phyloP scores from a whole-genome alignment of 345 rosid genomes.

The Eucalyptus rudis region DNA sequence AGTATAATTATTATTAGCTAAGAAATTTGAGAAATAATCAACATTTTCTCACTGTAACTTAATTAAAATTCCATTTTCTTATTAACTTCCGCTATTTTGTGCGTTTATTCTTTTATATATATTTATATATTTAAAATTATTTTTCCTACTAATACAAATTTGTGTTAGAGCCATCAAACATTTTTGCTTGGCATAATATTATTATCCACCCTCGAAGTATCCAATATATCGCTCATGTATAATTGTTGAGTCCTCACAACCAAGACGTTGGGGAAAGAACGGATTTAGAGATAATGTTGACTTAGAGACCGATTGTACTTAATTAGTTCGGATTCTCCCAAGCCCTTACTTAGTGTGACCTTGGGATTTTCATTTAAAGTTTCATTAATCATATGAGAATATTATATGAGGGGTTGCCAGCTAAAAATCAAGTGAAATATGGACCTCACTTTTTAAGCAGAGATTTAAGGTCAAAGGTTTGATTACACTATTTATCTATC shows the following conservation, averaged over 20 bases:
- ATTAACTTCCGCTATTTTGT: neutral
- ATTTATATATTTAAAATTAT: too few species aligned
- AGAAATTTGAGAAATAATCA: neutral
- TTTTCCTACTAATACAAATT: neutral
- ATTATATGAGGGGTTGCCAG: fast-evolving
- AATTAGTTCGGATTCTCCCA: fast-evolving
- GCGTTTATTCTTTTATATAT: neutral
- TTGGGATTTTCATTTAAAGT: neutral
- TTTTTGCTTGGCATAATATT: too few species aligned
- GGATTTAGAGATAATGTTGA: fast-evolving
- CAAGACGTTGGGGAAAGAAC: fast-evolving
- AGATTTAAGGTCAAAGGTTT: too few species aligned
- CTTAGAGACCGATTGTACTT: fast-evolving
- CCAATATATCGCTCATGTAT: neutral
- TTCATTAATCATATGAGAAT: fast-evolving
- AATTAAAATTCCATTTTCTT: neutral
- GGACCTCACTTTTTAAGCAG: fast-evolving
- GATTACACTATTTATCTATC: too few species aligned
- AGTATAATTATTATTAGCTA: neutral
- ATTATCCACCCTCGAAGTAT: neutral
- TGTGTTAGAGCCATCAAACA: too few species aligned
- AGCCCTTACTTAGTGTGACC: fast-evolving
- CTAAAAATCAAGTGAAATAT: neutral
- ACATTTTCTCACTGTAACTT: neutral
- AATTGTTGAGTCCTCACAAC: neutral